Conservation (phyloP, 2,329 filamentous ascomycete species). For the Colletotrichum sp. region DNA sequence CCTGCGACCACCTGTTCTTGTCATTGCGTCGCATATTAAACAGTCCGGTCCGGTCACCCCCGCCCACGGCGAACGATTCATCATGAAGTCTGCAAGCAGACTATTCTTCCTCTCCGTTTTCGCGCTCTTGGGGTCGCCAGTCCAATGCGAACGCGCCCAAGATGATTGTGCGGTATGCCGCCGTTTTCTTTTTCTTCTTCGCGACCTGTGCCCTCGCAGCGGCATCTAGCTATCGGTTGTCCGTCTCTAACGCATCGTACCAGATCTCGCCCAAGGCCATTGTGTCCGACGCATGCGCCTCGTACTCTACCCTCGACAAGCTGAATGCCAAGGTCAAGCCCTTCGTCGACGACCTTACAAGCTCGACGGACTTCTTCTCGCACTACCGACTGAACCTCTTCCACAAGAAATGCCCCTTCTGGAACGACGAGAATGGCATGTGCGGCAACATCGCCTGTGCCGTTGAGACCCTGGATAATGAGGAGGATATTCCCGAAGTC, state of each 20-base stretch:
- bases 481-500: constrained; percentile 89
- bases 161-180: constrained; percentile 61
- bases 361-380: constrained; percentile 95
- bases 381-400: constrained; percentile 96
- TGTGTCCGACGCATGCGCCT: constrained; percentile 93
- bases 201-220: constrained; percentile 21
- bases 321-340: constrained; percentile 82
- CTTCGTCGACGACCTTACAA: constrained; percentile 79
- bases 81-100: constrained; percentile 59
- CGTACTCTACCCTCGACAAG: constrained; percentile 86
- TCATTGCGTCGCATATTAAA: not conserved
- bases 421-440: constrained; percentile 90
- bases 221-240: constrained; percentile 24
- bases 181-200: constrained; percentile 22
- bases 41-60: not conserved
- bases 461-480: constrained; percentile 92
- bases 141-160: constrained; percentile 48
- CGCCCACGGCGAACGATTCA: not conserved
- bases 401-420: constrained; percentile 94
- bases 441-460: constrained; percentile 97
- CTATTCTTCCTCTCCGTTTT: constrained; percentile 63
- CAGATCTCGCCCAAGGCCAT: constrained; percentile 90
- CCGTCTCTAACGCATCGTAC: constrained; percentile 44
- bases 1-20: not conserved
- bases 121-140: constrained; percentile 56